Conservation (phyloP, 1,139 yeast genomes). For the Pichia sp. region DNA sequence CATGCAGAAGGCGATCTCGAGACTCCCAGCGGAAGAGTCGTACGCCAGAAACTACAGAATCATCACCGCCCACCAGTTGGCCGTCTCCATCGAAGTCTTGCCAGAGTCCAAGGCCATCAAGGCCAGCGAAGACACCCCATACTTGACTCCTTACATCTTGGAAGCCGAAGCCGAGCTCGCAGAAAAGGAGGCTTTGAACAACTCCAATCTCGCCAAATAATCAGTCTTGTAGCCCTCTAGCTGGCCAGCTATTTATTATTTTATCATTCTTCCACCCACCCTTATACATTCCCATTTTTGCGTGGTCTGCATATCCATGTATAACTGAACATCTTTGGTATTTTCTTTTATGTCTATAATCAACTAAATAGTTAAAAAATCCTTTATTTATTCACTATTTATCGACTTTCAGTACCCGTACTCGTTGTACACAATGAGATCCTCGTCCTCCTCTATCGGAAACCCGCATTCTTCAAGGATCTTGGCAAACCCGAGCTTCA, state of each 20-base stretch:
- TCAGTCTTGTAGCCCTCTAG: background rate
- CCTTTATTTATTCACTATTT: background rate
- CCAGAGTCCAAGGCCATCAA: conserved; percentile 76
- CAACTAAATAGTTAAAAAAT: background rate
- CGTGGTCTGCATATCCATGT: background rate
- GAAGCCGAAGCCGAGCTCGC: conserved; percentile 92
- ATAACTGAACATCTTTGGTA: background rate
- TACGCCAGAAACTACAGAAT: conserved; percentile 92
- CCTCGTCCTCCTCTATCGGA: conserved; percentile 46
- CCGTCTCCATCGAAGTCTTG: conserved; percentile 78
- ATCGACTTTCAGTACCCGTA: conserved; percentile 37
- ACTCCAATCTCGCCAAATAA: conserved; percentile 44
- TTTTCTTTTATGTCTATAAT: background rate
- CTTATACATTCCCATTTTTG: background rate
- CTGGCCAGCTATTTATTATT: background rate
- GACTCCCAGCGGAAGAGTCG: conserved; percentile 78
- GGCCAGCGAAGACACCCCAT: conserved; percentile 80
- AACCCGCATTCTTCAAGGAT: conserved; percentile 62
- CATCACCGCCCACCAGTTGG: conserved; percentile 84
- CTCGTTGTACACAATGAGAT: conserved; percentile 37
- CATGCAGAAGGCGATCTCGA: conserved; percentile 79
- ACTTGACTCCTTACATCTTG: conserved; percentile 81
- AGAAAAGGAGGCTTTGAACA: conserved; percentile 86
- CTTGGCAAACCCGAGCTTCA: conserved; percentile 40
- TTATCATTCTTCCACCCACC: background rate